Evolutionary conservation across 2,329 filamentous ascomycete species (phyloP).

Genomic region (Epichloe festucae): DNA sequence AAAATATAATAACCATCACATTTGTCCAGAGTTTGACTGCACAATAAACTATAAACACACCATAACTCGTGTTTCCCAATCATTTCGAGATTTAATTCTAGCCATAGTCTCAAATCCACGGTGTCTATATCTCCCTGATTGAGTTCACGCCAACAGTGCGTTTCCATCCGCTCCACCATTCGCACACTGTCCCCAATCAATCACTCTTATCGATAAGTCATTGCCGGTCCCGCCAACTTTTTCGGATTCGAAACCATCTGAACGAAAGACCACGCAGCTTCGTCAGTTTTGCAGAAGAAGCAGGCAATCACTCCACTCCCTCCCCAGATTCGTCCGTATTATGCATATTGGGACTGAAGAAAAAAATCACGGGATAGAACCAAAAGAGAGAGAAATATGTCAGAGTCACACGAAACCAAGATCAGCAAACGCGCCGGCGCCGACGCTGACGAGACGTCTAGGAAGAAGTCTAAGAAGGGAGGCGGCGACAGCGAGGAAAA

Average conservation of each 20-base stretch:
- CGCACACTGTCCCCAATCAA: conserved; percentile 5
- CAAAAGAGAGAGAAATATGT: conserved; percentile 18
- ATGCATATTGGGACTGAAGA: background rate
- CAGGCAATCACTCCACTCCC: background rate
- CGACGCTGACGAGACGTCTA: conserved; percentile 27
- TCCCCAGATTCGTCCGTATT: conserved; percentile 4
- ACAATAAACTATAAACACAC: too few relatives aligned
- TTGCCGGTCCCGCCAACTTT: conserved; percentile 14
- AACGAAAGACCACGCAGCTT: background rate
- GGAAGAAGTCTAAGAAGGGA: conserved; percentile 31
- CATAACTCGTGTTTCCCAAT: too few relatives aligned
- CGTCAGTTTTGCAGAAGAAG: background rate
- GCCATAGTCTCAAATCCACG: background rate
- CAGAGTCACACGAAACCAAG: conserved; percentile 20
- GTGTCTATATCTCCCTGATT: background rate
- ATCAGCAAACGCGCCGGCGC: conserved; percentile 32
- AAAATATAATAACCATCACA: too few relatives aligned
- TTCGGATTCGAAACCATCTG: conserved; percentile 6
- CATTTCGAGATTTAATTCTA: background rate
- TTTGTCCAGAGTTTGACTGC: too few relatives aligned
- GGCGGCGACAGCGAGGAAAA: conserved; percentile 20
- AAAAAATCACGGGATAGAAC: background rate
- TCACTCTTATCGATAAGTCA: conserved; percentile 20
- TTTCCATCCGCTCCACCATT: background rate
- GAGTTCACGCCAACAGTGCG: background rate